A percentile compares a stretch with the other conserved stretches of the same genome.
phyloP scores from a whole-genome alignment of 1,284 basidiomycete species.

The Apiotrichum sp. region DNA sequence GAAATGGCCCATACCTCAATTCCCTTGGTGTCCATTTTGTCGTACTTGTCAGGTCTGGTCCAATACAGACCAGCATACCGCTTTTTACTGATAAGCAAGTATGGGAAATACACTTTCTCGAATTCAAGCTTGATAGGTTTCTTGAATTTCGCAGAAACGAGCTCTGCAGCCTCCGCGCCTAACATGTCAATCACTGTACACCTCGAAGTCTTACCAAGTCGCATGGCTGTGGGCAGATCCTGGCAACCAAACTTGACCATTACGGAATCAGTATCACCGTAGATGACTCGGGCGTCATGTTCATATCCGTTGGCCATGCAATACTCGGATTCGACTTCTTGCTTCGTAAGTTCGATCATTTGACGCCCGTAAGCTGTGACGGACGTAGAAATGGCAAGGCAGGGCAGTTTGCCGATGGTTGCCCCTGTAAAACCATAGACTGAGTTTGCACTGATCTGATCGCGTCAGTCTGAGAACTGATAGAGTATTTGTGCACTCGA shows the following conservation, averaged over 20 bases:
- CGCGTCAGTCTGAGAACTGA: background rate
- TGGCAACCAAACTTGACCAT: conserved; percentile 92
- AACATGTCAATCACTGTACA: conserved; percentile 32
- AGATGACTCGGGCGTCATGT: conserved; percentile 85
- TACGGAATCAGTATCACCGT: conserved; percentile 96
- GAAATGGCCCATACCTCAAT: conserved; percentile 87
- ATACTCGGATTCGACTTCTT: conserved; percentile 83
- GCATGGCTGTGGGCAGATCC: conserved; percentile 79
- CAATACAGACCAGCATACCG: conserved; percentile 94
- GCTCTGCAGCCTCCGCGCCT: conserved; percentile 89
- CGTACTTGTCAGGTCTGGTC: conserved; percentile 86
- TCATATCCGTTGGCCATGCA: conserved; percentile 74
- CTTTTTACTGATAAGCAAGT: conserved; percentile 93
- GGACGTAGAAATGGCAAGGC: conserved; percentile 87
- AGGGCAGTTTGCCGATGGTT: conserved; percentile 88
- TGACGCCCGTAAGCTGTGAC: conserved; percentile 88
- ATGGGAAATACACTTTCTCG: conserved; percentile 96
- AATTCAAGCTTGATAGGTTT: conserved; percentile 96
- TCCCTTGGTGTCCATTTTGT: conserved; percentile 98
- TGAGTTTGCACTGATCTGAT: conserved; percentile 91
- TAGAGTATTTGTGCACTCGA: background rate
- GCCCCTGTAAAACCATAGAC: conserved; percentile 97
- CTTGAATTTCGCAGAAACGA: conserved; percentile 86
- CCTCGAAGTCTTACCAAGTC: conserved; percentile 60
- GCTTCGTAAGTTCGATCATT: conserved; percentile 94